phyloP scores from a whole-genome alignment of 2,329 filamentous ascomycete genomes.

The Fusarium graminum region DNA sequence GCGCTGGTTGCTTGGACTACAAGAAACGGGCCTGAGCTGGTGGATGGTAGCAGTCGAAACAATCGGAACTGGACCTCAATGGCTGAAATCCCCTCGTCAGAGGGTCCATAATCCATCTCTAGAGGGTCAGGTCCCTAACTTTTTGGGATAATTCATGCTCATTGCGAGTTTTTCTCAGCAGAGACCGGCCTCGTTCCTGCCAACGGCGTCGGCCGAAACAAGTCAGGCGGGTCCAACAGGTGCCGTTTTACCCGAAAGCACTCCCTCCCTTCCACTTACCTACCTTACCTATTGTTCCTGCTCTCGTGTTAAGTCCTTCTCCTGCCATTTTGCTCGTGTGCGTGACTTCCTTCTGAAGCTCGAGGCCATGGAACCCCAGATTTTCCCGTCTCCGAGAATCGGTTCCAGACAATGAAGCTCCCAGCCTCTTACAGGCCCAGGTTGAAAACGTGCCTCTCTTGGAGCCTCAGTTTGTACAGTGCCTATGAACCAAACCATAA shows the following conservation, averaged over 20 bases:
- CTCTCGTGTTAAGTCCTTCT: background rate
- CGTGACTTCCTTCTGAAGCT: constrained; percentile 21
- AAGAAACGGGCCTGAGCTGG: constrained; percentile 33
- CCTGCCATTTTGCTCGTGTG: constrained; percentile 26
- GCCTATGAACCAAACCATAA: background rate
- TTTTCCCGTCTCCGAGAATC: constrained; percentile 32
- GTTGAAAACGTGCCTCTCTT: constrained; percentile 29
- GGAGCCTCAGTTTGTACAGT: constrained; percentile 10
- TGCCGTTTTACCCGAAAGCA: constrained; percentile 46
- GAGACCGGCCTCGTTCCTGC: constrained; percentile 30
- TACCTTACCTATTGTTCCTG: background rate
- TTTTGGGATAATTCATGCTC: constrained; percentile 14
- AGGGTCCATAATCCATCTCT: constrained; percentile 16
- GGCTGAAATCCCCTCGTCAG: constrained; percentile 6
- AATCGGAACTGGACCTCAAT: constrained; percentile 14
- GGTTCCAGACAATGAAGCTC: background rate
- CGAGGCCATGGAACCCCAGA: constrained; percentile 15
- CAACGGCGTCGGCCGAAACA: constrained; percentile 39
- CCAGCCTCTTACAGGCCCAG: constrained; percentile 21
- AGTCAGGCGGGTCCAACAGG: constrained; percentile 36
- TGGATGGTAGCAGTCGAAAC: background rate
- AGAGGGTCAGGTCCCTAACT: constrained; percentile 22
- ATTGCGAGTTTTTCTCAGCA: constrained; percentile 34
- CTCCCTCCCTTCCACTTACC: constrained; percentile 1
- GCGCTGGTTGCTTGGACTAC: background rate